Percentiles rank a stretch among this genome's conserved stretches.
Conservation (phyloP, 2,329 filamentous ascomycete genomes). For the Monilinia laxa region DNA sequence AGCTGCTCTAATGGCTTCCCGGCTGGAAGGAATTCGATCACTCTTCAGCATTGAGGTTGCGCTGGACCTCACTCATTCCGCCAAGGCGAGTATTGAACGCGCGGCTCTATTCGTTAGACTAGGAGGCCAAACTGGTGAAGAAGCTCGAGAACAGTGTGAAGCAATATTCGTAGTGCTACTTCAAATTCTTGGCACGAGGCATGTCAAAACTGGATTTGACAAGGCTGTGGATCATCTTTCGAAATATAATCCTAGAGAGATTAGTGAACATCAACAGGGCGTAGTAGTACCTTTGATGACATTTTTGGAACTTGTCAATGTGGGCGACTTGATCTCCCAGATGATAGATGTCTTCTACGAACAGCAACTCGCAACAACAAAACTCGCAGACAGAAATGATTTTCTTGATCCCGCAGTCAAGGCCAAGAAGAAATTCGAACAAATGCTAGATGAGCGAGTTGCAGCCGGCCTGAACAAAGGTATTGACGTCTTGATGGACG, state of each 20-base stretch:
- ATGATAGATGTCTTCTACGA: slow-evolving; percentile 99
- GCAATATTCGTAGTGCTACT: slow-evolving; percentile 83
- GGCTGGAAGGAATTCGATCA: slow-evolving; percentile 89
- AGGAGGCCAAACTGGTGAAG: slow-evolving; percentile 75
- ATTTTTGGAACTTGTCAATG: slow-evolving; percentile 96
- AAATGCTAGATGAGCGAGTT: slow-evolving; percentile 96
- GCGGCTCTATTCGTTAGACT: slow-evolving; percentile 79
- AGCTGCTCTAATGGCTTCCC: slow-evolving; percentile 93
- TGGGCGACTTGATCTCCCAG: slow-evolving; percentile 94
- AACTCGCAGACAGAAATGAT: slow-evolving; percentile 87
- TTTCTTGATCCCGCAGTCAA: slow-evolving; percentile 89
- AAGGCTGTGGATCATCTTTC: slow-evolving; percentile 89
- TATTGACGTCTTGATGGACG: slow-evolving; percentile 97
- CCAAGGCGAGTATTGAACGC: slow-evolving; percentile 83
- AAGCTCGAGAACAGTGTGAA: slow-evolving; percentile 85
- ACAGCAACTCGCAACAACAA: slow-evolving; percentile 81
- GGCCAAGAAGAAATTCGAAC: slow-evolving; percentile 97
- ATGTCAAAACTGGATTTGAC: slow-evolving; percentile 91
- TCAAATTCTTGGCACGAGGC: slow-evolving; percentile 77
- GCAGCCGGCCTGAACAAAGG: slow-evolving; percentile 95
- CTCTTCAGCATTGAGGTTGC: slow-evolving; percentile 97
- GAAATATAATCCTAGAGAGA: slow-evolving; percentile 84
- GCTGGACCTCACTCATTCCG: slow-evolving; percentile 81
- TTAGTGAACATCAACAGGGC: slow-evolving; percentile 65
- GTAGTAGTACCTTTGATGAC: slow-evolving; percentile 92